phyloP scores from a whole-genome alignment of 345 rosid species.

The Populus ilicifolia region DNA sequence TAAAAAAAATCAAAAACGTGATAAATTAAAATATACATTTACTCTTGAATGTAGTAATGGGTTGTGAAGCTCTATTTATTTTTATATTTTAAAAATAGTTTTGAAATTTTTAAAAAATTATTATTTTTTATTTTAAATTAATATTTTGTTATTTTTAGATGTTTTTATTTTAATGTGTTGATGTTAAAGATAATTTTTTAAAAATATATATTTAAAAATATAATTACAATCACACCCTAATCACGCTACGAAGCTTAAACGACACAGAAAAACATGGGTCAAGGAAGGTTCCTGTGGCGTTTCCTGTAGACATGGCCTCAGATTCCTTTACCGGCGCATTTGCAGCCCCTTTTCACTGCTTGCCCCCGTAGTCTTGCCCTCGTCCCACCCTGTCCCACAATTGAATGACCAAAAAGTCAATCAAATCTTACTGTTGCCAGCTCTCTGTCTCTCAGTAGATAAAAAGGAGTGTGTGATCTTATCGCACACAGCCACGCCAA shows the following conservation, averaged over 20 bases:
- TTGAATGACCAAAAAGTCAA: constrained; percentile 11
- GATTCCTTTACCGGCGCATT: constrained; percentile 18
- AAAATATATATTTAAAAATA: no score
- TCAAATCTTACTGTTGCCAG: neutral
- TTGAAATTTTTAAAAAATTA: no score
- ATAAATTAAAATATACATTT: no score
- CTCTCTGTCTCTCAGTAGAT: constrained; percentile 9
- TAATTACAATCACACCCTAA: no score
- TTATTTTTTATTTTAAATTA: no score
- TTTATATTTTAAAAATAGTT: no score
- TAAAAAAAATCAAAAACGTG: rapidly evolving
- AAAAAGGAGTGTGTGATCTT: neutral
- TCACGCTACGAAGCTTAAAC: no score
- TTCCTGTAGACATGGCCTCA: neutral
- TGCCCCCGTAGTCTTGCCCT: neutral
- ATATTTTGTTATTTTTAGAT: no score
- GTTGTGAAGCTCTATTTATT: no score
- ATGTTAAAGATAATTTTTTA: no score
- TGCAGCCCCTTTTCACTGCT: constrained; percentile 27
- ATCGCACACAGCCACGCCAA: neutral
- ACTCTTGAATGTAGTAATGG: no score
- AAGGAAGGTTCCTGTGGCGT: constrained; percentile 8
- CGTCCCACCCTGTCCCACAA: neutral
- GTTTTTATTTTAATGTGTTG: rapidly evolving
- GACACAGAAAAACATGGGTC: neutral